A percentile compares a stretch with the other conserved stretches of the same genome.
These are phyloP conservation scores for Leucosporidium yakuticum DNA, from an alignment of 768 basidiomycete genomes.

Conservation along the genomic window DNA sequence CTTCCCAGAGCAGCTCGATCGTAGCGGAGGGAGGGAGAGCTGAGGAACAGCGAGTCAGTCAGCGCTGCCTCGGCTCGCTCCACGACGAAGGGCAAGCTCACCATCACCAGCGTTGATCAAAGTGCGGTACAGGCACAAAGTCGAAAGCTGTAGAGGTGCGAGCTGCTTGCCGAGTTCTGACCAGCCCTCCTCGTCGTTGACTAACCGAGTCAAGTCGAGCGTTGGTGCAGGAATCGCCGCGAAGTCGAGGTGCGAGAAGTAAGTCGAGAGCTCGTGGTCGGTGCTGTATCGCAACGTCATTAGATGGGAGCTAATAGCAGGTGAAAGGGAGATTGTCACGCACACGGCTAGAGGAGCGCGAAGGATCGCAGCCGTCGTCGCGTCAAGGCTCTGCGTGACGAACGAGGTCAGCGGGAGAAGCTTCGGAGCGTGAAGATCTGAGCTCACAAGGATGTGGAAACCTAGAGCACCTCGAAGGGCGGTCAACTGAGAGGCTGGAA, in stretches of 20 bases:
- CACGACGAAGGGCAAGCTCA: too few relatives aligned
- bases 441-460: neutral
- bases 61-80: too few relatives aligned
- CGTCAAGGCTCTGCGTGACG: neutral
- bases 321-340: too few relatives aligned
- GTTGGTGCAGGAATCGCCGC: neutral
- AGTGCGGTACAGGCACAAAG: neutral
- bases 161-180: conserved; percentile 1
- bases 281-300: neutral
- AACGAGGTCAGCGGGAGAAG: neutral
- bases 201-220: neutral
- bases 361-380: neutral
- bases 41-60: neutral
- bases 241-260: neutral
- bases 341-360: neutral
- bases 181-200: neutral
- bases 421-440: neutral
- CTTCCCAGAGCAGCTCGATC: neutral
- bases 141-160: neutral
- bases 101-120: neutral
- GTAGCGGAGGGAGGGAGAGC: neutral
- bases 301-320: too few relatives aligned
- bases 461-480: neutral
- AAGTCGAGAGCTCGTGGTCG: neutral
- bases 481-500: neutral